Conservation (phyloP, 768 basidiomycete species). For the Boletellus ananiceps region DNA sequence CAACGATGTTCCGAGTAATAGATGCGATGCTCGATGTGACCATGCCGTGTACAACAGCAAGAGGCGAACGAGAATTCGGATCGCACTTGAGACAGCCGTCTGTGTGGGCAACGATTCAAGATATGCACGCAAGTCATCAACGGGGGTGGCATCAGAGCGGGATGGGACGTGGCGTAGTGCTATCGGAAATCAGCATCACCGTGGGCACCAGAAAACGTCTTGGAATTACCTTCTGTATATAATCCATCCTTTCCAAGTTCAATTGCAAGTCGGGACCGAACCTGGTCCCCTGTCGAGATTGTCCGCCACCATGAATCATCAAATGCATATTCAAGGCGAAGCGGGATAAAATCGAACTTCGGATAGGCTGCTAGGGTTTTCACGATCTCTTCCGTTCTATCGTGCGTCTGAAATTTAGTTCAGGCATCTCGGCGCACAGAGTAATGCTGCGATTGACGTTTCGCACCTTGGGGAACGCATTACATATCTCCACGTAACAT, state of each 20-base stretch:
- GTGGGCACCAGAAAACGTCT: not conserved
- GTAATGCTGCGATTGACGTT: not conserved
- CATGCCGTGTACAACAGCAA: slow-evolving; percentile 65
- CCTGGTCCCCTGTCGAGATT: slow-evolving; percentile 33
- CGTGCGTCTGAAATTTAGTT: slow-evolving; percentile 41
- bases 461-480: slow-evolving; percentile 58
- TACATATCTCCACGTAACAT: slow-evolving; percentile 68
- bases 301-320: slow-evolving; percentile 61
- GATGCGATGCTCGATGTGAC: slow-evolving; percentile 59
- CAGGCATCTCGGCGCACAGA: not conserved
- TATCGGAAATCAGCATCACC: slow-evolving; percentile 10
- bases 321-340: slow-evolving; percentile 74
- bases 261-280: slow-evolving; percentile 33
- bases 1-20: slow-evolving; percentile 75
- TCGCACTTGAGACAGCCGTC: slow-evolving; percentile 58
- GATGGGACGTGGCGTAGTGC: slow-evolving; percentile 20
- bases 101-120: slow-evolving; percentile 68
- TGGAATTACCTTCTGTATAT: slow-evolving; percentile 26
- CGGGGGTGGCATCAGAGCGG: slow-evolving; percentile 12
- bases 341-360: slow-evolving; percentile 52
- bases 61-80: slow-evolving; percentile 60
- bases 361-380: slow-evolving; percentile 44
- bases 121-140: slow-evolving; percentile 42
- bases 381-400: slow-evolving; percentile 51
- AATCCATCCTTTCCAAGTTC: slow-evolving; percentile 53